A percentile compares a stretch with the other conserved stretches of the same genome.
Evolutionary conservation across 108 stramenopile genomes (phyloP).

Genomic region (Nitzschia sp.): DNA sequence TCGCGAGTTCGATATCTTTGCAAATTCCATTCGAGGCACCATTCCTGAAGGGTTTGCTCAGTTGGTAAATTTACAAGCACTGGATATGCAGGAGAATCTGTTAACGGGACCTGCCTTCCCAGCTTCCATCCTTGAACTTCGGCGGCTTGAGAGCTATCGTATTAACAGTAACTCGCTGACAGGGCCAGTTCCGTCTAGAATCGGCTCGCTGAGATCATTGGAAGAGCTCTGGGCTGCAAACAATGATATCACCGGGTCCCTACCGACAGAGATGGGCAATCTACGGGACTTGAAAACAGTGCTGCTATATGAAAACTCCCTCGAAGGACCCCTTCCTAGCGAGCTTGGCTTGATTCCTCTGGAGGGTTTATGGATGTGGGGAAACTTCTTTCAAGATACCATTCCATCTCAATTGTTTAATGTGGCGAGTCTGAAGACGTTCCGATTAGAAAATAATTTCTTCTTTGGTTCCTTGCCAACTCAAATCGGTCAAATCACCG

Average conservation of each 20-base stretch:
- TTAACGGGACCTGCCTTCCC: slow-evolving; percentile 41
- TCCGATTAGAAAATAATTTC: slow-evolving; percentile 59
- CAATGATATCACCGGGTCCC: slow-evolving; percentile 24
- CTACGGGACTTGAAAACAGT: slow-evolving; percentile 31
- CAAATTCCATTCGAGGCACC: slow-evolving; percentile 28
- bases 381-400: slow-evolving; percentile 49
- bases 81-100: slow-evolving; percentile 34
- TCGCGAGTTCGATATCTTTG: slow-evolving; percentile 36
- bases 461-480: slow-evolving; percentile 66
- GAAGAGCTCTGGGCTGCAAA: slow-evolving; percentile 37
- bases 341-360: slow-evolving; percentile 37
- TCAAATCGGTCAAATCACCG: slow-evolving; percentile 41
- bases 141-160: slow-evolving; percentile 22
- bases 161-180: slow-evolving; percentile 26
- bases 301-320: slow-evolving; percentile 21
- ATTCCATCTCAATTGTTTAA: slow-evolving; percentile 55
- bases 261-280: slow-evolving; percentile 35
- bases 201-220: slow-evolving; percentile 20
- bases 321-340: slow-evolving; percentile 29
- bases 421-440: slow-evolving; percentile 25
- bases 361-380: slow-evolving; percentile 25
- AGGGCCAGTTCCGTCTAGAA: slow-evolving; percentile 16
- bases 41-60: slow-evolving; percentile 24
- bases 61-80: slow-evolving; percentile 18
- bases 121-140: slow-evolving; percentile 12